Base-by-base conservation (phyloP, 352 stramenopile species). In the Pythium chondricola region DNA sequence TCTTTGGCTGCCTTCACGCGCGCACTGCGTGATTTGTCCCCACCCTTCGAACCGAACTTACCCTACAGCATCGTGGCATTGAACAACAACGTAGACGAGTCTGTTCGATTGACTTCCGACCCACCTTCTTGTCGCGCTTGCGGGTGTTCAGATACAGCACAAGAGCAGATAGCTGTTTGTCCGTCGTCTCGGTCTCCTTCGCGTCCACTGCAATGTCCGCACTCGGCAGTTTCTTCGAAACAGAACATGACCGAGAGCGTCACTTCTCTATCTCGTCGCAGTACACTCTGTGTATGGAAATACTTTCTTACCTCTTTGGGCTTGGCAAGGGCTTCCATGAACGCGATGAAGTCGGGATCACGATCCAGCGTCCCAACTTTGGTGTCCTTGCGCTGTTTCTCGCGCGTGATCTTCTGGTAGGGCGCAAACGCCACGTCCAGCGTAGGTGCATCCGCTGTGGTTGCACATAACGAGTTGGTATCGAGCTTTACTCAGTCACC, bases 81-180 rank as follows among this genome's bases (percentile, higher is more conserved):
- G n/a, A n/a, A n/a, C n/a, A n/a, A n/a, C n/a, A n/a, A n/a, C n/a
- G n/a, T n/a, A n/a, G n/a, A n/a, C n/a, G n/a, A n/a, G n/a, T n/a
- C n/a, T n/a, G n/a, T n/a, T n/a, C n/a, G n/a, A 33, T 8, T 13
- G 8, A 33, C 29, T 8, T 13, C 8, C 29, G 29, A 8, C 8
- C 29, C 22, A 46, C 43, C 46, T 61, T 61, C 46, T 88, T 88
- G 38, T 87, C 77, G 36, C 81, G 78, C 47, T 85, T 85, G 24
- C 74, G 69, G 52, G 90, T 79, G 43, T 93, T 93, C 48, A 93
- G 47, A 54, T 83, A 93, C 60, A 88, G 82, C 25, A 93, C 82
- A 36, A 93, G 58, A 18, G 79, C 74, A 3, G 82, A 68, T 11
- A 93, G 60, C 0, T 79, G 79, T 29, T 88, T 91, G 35, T 88